A percentile compares a stretch with the other conserved stretches of the same genome.
Evolutionary conservation across 352 stramenopile genomes (phyloP).

Genomic region (Phytopythium ostracodes): DNA sequence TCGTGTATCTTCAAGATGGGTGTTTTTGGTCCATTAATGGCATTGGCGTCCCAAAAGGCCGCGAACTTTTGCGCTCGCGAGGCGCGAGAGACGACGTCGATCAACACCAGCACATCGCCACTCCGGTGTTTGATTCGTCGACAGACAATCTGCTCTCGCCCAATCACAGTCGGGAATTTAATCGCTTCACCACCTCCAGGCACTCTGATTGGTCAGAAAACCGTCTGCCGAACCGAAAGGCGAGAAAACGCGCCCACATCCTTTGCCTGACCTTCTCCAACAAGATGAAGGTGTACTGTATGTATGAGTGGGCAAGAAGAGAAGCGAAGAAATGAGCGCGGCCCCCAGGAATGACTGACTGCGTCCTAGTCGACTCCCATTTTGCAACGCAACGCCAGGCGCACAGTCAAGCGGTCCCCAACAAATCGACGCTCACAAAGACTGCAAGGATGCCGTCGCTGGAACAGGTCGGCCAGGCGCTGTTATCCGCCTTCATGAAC

Average conservation of each 20-base stretch:
- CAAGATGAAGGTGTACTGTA: background rate
- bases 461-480: constrained; percentile 45
- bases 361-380: too few species aligned
- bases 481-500: constrained; percentile 75
- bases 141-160: constrained; percentile 1
- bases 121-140: constrained; percentile 20
- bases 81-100: background rate
- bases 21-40: too few species aligned
- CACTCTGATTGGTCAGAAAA: constrained; percentile 9
- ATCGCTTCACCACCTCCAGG: constrained; percentile 11
- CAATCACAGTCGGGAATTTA: background rate
- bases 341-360: background rate
- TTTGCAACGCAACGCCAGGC: background rate
- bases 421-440: background rate
- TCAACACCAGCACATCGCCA: background rate
- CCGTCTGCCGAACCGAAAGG: background rate
- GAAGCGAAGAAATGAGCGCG: background rate
- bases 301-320: background rate
- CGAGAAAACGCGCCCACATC: background rate
- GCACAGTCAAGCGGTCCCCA: background rate
- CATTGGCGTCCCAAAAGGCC: background rate
- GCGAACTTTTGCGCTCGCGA: background rate
- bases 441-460: constrained; percentile 23
- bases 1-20: background rate
- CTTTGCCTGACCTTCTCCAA: background rate